A percentile compares a stretch with the other conserved stretches of the same genome.
Evolutionary conservation across 306 rosid genomes (phyloP).

Genomic region (Quercus suber): DNA sequence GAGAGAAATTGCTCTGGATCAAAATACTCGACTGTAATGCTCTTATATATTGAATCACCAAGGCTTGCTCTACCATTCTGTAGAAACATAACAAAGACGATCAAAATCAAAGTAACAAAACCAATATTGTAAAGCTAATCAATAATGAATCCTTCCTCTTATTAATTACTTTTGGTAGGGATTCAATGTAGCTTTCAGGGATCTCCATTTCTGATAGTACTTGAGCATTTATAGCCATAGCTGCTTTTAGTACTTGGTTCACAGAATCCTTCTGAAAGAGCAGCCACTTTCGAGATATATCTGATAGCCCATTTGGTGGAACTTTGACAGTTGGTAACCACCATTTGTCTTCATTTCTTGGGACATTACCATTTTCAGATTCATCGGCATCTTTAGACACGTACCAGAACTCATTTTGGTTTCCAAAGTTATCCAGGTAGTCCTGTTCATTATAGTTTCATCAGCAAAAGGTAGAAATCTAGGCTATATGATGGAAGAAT

Average conservation of each 20-base stretch:
- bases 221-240: slow-evolving; percentile 97
- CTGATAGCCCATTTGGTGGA: slow-evolving; percentile 67
- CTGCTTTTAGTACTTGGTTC: slow-evolving; percentile 83
- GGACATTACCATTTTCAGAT: slow-evolving; percentile 31
- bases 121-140: neutral
- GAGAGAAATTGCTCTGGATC: slow-evolving; percentile 66
- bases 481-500: slow-evolving; percentile 6
- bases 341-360: slow-evolving; percentile 77
- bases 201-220: slow-evolving; percentile 72
- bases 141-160: neutral
- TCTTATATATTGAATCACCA: slow-evolving; percentile 66
- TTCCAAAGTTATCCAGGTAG: slow-evolving; percentile 58
- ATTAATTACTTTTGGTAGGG: slow-evolving; percentile 78
- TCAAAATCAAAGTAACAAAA: slow-evolving; percentile 6
- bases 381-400: slow-evolving; percentile 48
- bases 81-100: slow-evolving; percentile 13
- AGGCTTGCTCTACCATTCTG: slow-evolving; percentile 89
- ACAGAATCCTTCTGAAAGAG: slow-evolving; percentile 62
- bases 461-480: slow-evolving; percentile 20
- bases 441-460: slow-evolving; percentile 40
- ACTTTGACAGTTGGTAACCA: slow-evolving; percentile 83
- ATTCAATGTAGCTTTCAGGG: slow-evolving; percentile 83
- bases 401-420: slow-evolving; percentile 81
- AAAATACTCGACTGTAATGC: slow-evolving; percentile 70
- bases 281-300: slow-evolving; percentile 60